A percentile compares a stretch with the other conserved stretches of the same genome.
phyloP scores from a whole-genome alignment of 2,329 filamentous ascomycete species.

The Scleromitrula shiraiana region DNA sequence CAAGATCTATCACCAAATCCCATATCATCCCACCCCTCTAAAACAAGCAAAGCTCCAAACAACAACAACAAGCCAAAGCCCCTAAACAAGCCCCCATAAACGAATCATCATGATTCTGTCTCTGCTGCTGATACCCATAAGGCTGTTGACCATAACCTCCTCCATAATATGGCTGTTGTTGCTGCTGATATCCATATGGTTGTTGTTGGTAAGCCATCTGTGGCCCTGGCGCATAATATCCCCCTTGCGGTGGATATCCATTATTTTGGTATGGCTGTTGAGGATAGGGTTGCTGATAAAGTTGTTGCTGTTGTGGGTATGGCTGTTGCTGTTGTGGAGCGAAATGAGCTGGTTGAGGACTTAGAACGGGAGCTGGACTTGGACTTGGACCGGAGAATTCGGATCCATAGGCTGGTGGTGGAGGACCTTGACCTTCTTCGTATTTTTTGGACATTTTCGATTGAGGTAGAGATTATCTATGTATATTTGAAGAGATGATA shows the following conservation, averaged over 20 bases:
- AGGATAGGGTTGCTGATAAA: conserved; percentile 9
- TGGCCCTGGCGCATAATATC: conserved; percentile 19
- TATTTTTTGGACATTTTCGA: conserved; percentile 18
- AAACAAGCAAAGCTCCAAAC: conserved; percentile 39
- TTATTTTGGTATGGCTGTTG: conserved; percentile 16
- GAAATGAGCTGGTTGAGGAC: conserved; percentile 19
- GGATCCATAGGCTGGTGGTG: conserved; percentile 22
- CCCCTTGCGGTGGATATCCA: conserved; percentile 13
- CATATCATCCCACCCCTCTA: no score
- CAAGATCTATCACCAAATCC: neutral
- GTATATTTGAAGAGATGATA: no score
- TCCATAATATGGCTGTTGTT: no score
- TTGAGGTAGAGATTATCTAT: no score
- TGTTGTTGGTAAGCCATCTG: conserved; percentile 18
- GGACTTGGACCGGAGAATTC: neutral
- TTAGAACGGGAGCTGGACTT: conserved; percentile 6
- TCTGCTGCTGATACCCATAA: conserved; percentile 25
- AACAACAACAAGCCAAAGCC: conserved; percentile 42
- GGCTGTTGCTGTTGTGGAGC: conserved; percentile 13
- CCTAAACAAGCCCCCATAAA: conserved; percentile 37
- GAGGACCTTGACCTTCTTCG: conserved; percentile 15
- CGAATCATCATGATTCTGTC: conserved; percentile 34
- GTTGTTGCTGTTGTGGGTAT: neutral
- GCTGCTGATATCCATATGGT: conserved; percentile 12
- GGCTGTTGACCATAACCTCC: conserved; percentile 13